Evolutionary conservation across 179 eudicot species (phyloP).

Genomic region (Amaranthus tricolor): DNA sequence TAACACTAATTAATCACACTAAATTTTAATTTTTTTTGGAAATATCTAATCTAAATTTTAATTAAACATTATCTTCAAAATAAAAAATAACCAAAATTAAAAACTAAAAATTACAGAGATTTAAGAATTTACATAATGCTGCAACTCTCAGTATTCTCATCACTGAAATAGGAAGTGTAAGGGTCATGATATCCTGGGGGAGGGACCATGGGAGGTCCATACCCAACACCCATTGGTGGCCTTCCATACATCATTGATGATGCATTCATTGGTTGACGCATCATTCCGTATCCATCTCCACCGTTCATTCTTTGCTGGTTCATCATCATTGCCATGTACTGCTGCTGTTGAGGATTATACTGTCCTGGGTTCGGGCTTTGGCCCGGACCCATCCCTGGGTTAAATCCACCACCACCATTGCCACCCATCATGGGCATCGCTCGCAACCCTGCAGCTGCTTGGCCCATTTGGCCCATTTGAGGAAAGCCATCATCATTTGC

Average conservation of each 20-base stretch:
- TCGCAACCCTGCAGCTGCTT: constrained; percentile 56
- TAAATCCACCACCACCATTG: constrained; percentile 40
- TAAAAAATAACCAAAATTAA: constrained; percentile 7
- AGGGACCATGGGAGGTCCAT: constrained; percentile 35
- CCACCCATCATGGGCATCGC: constrained; percentile 40
- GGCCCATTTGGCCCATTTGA: constrained; percentile 61
- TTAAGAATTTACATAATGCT: constrained; percentile 62
- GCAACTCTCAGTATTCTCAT: constrained; percentile 78
- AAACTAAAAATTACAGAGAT: not conserved
- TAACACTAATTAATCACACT: constrained; percentile 12
- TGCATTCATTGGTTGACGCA: constrained; percentile 40
- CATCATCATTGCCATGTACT: constrained; percentile 84
- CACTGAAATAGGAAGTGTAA: constrained; percentile 64
- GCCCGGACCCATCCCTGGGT: constrained; percentile 48
- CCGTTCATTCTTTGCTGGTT: constrained; percentile 57
- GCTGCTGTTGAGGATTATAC: constrained; percentile 50
- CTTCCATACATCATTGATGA: constrained; percentile 49
- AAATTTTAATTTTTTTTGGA: not conserved
- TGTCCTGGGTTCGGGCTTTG: constrained; percentile 23
- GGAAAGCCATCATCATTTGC: constrained; percentile 41
- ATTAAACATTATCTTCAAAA: constrained; percentile 7
- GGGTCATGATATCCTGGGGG: constrained; percentile 46
- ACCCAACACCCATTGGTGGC: constrained; percentile 38
- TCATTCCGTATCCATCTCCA: constrained; percentile 40
- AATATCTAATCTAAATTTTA: constrained; percentile 13